Percentiles rank a stretch among this genome's conserved stretches.
Conservation (phyloP, 495 filamentous ascomycete genomes). For the Penicillium samsonianum region DNA sequence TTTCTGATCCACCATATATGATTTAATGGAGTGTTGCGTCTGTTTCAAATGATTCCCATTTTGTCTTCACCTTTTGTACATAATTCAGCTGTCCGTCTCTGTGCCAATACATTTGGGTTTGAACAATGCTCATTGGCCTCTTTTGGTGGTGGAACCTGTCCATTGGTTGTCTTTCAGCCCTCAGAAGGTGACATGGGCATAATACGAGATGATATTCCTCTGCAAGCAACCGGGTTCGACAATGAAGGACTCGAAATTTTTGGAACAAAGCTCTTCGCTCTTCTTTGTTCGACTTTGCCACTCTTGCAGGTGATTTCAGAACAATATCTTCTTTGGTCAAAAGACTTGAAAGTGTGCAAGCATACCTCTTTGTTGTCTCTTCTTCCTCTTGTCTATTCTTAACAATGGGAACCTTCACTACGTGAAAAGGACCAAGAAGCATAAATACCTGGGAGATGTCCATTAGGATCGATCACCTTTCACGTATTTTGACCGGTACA, state of each 20-base stretch:
- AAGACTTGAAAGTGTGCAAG: neutral
- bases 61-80: neutral
- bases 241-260: neutral
- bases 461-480: neutral
- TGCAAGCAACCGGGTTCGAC: neutral
- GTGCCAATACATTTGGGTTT: neutral
- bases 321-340: neutral
- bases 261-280: neutral
- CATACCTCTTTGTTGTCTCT: neutral
- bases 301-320: neutral
- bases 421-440: neutral
- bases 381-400: neutral
- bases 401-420: neutral
- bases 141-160: neutral
- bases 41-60: neutral
- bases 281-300: neutral
- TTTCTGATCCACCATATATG: neutral
- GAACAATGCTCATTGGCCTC: neutral
- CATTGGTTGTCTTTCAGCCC: neutral
- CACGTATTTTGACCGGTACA: too few species aligned
- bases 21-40: constrained; percentile 9
- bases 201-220: neutral
- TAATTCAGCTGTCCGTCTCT: neutral
- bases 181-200: neutral
- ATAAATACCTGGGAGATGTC: neutral